Evolutionary conservation across 805 yeast species (phyloP).

Genomic region (Suhomyces sp.): DNA sequence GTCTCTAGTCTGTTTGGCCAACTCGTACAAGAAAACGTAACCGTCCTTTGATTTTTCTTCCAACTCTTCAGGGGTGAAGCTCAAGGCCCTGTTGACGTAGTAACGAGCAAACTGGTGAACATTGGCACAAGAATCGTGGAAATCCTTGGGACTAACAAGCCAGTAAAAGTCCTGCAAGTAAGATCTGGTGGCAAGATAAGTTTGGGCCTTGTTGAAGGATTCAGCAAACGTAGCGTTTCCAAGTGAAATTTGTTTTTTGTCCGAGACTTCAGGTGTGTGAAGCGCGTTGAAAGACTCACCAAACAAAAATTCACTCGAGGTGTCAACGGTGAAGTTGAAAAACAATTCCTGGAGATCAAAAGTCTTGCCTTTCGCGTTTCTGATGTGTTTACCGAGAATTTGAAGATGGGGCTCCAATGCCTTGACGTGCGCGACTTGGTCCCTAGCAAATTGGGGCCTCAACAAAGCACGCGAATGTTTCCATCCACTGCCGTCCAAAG

Average conservation of each 20-base stretch:
- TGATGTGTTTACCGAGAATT: slow-evolving; percentile 15
- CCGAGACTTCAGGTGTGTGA: slow-evolving; percentile 18
- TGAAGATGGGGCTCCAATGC: slow-evolving; percentile 24
- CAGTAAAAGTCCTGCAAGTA: slow-evolving; percentile 23
- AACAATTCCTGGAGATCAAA: slow-evolving; percentile 36
- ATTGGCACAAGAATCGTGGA: slow-evolving; percentile 26
- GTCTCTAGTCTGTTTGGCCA: slow-evolving; percentile 25
- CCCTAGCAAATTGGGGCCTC: slow-evolving; percentile 27
- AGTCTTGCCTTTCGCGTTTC: slow-evolving; percentile 17
- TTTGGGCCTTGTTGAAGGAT: slow-evolving; percentile 33
- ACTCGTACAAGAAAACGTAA: slow-evolving; percentile 26
- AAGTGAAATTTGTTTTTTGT: slow-evolving; percentile 5
- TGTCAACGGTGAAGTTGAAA: slow-evolving; percentile 36
- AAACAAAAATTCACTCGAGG: slow-evolving; percentile 41
- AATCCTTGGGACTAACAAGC: slow-evolving; percentile 20
- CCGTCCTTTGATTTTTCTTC: slow-evolving; percentile 17
- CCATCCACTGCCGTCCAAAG: slow-evolving; percentile 28
- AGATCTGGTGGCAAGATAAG: slow-evolving; percentile 33
- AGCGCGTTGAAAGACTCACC: slow-evolving; percentile 36
- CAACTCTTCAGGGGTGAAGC: slow-evolving; percentile 12
- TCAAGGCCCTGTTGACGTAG: slow-evolving; percentile 15
- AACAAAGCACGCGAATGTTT: slow-evolving; percentile 27
- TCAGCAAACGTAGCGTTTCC: slow-evolving; percentile 32
- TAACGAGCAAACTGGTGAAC: slow-evolving; percentile 30
- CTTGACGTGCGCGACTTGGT: slow-evolving; percentile 25